phyloP scores from a whole-genome alignment of 2,329 filamentous ascomycete species.

The Colletotrichum sp. region DNA sequence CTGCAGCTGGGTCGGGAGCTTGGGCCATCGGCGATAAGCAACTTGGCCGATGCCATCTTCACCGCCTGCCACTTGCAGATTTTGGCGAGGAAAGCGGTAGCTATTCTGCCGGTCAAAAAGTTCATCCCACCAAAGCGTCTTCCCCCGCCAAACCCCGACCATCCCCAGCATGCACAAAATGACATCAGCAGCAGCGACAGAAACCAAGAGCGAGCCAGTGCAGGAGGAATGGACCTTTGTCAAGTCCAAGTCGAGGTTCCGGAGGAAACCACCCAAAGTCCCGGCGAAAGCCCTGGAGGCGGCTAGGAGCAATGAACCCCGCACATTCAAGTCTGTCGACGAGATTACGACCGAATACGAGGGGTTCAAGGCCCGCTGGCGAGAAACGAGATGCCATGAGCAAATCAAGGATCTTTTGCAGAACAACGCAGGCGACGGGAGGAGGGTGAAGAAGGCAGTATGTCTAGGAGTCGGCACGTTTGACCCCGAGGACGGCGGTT shows the following conservation, averaged over 20 bases:
- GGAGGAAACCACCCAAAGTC: background rate
- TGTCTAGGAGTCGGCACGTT: slow-evolving; percentile 63
- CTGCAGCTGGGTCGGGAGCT: background rate
- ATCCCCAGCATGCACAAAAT: background rate
- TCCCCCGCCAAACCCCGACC: background rate
- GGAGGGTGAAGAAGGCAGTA: slow-evolving; percentile 45
- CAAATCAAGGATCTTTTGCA: slow-evolving; percentile 39
- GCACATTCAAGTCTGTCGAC: slow-evolving; percentile 18
- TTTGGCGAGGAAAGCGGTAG: background rate
- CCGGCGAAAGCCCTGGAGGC: background rate
- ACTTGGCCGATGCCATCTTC: background rate
- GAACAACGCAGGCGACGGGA: slow-evolving; percentile 20
- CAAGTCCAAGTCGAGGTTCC: slow-evolving; percentile 21
- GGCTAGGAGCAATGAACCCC: background rate
- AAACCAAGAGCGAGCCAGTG: background rate
- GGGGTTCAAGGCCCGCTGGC: slow-evolving; percentile 30
- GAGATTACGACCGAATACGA: slow-evolving; percentile 35
- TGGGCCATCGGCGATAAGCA: background rate
- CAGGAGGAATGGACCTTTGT: slow-evolving; percentile 26
- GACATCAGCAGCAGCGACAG: background rate
- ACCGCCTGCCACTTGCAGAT: background rate
- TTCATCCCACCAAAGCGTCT: slow-evolving; percentile 4
- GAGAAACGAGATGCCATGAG: slow-evolving; percentile 27
- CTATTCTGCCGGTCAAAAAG: slow-evolving; percentile 19
- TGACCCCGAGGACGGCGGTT: slow-evolving; percentile 52